These are phyloP conservation scores for Solanum sparsipilum DNA, from an alignment of 257 asterid species.

Conservation along the genomic window DNA sequence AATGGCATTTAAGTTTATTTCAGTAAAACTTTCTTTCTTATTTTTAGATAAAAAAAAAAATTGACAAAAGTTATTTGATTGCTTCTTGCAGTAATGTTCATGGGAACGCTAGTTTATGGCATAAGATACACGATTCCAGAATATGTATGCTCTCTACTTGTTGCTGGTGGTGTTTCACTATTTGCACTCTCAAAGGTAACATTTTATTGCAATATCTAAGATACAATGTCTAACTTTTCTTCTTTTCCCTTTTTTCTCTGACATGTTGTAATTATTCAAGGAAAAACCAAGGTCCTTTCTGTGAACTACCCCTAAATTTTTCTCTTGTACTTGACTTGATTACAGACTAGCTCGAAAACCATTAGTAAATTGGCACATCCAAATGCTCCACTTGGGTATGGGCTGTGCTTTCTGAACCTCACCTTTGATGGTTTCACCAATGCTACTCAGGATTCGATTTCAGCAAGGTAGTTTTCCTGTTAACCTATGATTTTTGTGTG, in stretches of 20 bases:
- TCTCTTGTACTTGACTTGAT: neutral
- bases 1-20: neutral
- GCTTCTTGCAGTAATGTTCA: slow-evolving; percentile 79
- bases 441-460: slow-evolving; percentile 95
- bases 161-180: slow-evolving; percentile 92
- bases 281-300: neutral
- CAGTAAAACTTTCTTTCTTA: neutral
- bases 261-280: neutral
- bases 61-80: neutral
- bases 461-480: slow-evolving; percentile 41
- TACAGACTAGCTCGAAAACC: slow-evolving; percentile 91
- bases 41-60: neutral
- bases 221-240: neutral
- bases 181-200: slow-evolving; percentile 90
- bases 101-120: slow-evolving; percentile 94
- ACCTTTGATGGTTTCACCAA: slow-evolving; percentile 98
- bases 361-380: slow-evolving; percentile 89
- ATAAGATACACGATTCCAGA: slow-evolving; percentile 80
- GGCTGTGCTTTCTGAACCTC: slow-evolving; percentile 82
- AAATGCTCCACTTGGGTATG: slow-evolving; percentile 89
- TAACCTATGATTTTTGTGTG: neutral
- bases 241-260: neutral
- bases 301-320: slow-evolving; percentile 2
- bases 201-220: neutral
- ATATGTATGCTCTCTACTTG: slow-evolving; percentile 82